Evolutionary conservation across 2,329 filamentous ascomycete genomes (phyloP), one percentile per base, ranked within the genome.

Genomic region (Colletotrichum tropicicola): DNA sequence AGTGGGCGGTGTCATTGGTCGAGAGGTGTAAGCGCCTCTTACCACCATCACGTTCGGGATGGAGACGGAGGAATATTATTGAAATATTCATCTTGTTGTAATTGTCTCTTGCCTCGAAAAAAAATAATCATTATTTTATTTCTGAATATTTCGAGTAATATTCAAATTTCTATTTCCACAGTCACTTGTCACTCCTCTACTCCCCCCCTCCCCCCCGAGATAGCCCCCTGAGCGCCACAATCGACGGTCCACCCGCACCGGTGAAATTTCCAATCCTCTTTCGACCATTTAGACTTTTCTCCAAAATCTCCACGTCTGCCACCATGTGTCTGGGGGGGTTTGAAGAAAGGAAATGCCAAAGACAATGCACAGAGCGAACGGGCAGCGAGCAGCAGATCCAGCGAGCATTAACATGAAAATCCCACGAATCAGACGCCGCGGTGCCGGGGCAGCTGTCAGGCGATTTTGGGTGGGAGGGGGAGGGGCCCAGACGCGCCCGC

Each of bases 391-490:
- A n/a, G n/a, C n/a, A n/a, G n/a, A 17, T 49, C 6, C 21, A 45
- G 43, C 43, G 43, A 45, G 43, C 43, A 25, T 45, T 25, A 15
- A 45, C 10, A 15, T 4, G 15, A 25, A 49, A 53, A 59, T 21
- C 28, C 48, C 57, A 54, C 48, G 27, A 59, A 59, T 54, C 57
- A 53, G 47, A 52, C 9, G 35, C 23, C 17, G 19, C n/a, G 10
- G 27, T 21, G 35, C 15, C 32, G 28, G 25, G 53, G 12, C 8
- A 17, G 45, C 21, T 45, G 30, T 35, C 9, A 35, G 9, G 30
- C 9, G 30, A 35, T 10, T 15, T 3, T 19, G 39, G 7, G 39
- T 21, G 39, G 39, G n/a, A n/a, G n/a, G 15, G 15, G 3, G n/a
- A 8, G 2, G 52, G 27, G 23, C 23, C n/a, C 49, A 48, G 56